Evolutionary conservation across 192 early-diverging fungal species (phyloP).

Genomic region (Dissophora globulifera): DNA sequence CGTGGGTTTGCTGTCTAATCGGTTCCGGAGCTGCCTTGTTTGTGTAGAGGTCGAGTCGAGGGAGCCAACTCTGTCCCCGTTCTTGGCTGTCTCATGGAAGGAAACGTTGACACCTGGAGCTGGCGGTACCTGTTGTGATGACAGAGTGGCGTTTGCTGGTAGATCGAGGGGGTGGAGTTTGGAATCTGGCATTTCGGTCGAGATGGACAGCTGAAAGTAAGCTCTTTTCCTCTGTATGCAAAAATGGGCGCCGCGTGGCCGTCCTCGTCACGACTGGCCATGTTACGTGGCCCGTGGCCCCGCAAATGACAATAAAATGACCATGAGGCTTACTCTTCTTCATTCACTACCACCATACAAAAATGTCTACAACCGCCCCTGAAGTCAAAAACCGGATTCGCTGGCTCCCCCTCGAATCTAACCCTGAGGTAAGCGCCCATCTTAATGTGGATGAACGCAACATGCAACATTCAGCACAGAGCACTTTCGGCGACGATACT

Average conservation of each 20-base stretch:
- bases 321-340: too few species aligned
- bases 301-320: too few species aligned
- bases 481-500: background rate
- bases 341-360: conserved; percentile 2
- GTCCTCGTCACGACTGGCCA: too few species aligned
- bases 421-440: conserved; percentile 71
- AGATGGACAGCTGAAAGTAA: too few species aligned
- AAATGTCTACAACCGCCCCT: background rate
- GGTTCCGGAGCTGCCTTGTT: conserved; percentile 16
- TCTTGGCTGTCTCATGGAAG: background rate
- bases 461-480: too few species aligned
- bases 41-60: background rate
- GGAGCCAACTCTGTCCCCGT: background rate
- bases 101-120: conserved; percentile 11
- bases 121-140: background rate
- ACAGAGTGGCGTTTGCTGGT: too few species aligned
- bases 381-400: conserved; percentile 47
- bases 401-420: conserved; percentile 92
- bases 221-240: too few species aligned
- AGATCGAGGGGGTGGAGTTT: too few species aligned
- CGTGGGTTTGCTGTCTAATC: conserved; percentile 1
- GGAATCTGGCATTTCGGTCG: too few species aligned
- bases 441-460: background rate
- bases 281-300: too few species aligned
- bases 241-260: too few species aligned